These are phyloP conservation scores for Jatropha curcas DNA, from an alignment of 345 rosid genomes.

Conservation along the genomic window DNA sequence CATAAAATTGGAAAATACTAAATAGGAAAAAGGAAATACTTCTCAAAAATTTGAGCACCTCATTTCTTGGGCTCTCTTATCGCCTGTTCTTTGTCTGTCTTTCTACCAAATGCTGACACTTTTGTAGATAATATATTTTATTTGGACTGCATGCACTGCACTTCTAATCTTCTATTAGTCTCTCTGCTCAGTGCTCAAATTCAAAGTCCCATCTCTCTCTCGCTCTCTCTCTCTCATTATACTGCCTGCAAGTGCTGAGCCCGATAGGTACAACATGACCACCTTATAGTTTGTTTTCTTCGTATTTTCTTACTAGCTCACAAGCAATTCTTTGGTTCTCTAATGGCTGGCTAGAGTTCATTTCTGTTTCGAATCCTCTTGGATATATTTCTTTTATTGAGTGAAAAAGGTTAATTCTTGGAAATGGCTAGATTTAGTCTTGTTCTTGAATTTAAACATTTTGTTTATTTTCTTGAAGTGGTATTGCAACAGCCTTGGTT, in stretches of 20 bases:
- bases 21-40: background rate
- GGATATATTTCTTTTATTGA: background rate
- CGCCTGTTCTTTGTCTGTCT: background rate
- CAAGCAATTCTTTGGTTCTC: background rate
- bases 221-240: background rate
- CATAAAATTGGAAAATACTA: background rate
- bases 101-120: too few relatives aligned
- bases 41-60: slow-evolving; percentile 14
- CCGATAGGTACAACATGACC: background rate
- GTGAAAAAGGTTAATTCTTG: background rate
- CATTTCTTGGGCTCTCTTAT: background rate
- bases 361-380: background rate
- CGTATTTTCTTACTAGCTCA: background rate
- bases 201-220: background rate
- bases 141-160: background rate
- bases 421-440: background rate
- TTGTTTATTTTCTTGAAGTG: background rate
- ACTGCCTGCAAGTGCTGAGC: background rate
- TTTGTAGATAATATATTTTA: slow-evolving; percentile 7
- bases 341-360: background rate
- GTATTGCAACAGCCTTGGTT: too few relatives aligned
- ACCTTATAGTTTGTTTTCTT: background rate
- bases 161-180: background rate
- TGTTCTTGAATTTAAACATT: background rate
- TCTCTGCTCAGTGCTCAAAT: too few relatives aligned